These are phyloP conservation scores for Pseudovirgaria hyperparasitica DNA, from an alignment of 2,329 filamentous ascomycete genomes.

Conservation along the genomic window DNA sequence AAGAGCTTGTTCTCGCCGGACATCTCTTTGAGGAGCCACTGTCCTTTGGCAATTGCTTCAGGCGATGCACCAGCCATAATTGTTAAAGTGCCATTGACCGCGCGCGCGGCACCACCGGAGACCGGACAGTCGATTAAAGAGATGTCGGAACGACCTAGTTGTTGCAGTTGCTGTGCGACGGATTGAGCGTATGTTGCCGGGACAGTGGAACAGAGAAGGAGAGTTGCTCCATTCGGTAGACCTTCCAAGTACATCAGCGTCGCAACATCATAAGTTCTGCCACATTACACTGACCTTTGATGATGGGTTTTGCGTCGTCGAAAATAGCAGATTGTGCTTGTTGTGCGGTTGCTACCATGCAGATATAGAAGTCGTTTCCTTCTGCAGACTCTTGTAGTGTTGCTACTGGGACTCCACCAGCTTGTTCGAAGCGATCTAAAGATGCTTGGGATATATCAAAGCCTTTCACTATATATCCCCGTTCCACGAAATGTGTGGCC, in stretches of 20 bases:
- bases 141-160: slow-evolving; percentile 47
- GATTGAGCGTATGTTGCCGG: slow-evolving; percentile 52
- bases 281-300: slow-evolving; percentile 22
- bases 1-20: slow-evolving; percentile 47
- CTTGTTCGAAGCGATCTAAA: slow-evolving; percentile 50
- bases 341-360: slow-evolving; percentile 63
- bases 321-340: slow-evolving; percentile 57
- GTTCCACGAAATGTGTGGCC: slow-evolving; percentile 58
- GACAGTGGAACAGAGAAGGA: slow-evolving; percentile 60
- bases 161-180: slow-evolving; percentile 44
- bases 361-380: slow-evolving; percentile 48
- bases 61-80: slow-evolving; percentile 59
- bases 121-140: slow-evolving; percentile 60
- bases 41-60: slow-evolving; percentile 43
- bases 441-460: slow-evolving; percentile 60
- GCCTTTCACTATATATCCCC: slow-evolving; percentile 54
- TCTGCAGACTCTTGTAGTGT: slow-evolving; percentile 50
- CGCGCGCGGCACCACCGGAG: slow-evolving; percentile 55
- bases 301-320: slow-evolving; percentile 35
- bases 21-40: slow-evolving; percentile 49
- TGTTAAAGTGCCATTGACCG: slow-evolving; percentile 58
- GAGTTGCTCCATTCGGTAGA: slow-evolving; percentile 44
- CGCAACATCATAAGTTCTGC: slow-evolving; percentile 7
- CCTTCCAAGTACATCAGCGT: slow-evolving; percentile 11
- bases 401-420: slow-evolving; percentile 46